A percentile compares a stretch with the other conserved stretches of the same genome.
Conservation (phyloP, 805 yeast genomes). For the Kazachstania viticola region DNA sequence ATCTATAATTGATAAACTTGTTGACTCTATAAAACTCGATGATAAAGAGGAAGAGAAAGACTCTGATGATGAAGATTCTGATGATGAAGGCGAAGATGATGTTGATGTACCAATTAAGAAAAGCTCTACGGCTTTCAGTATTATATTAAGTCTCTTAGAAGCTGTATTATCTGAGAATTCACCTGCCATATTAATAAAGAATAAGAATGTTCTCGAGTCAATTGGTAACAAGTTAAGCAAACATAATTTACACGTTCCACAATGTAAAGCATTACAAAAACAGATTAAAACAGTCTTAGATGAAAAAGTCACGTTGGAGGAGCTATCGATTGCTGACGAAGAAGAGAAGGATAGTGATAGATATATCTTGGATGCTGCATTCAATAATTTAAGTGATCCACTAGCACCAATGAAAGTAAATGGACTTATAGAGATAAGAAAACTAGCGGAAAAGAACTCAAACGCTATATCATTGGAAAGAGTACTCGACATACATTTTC, state of each 20-base stretch:
- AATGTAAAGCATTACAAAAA: not conserved
- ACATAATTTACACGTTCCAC: not conserved
- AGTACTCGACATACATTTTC: slow-evolving; percentile 49
- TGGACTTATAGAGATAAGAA: slow-evolving; percentile 58
- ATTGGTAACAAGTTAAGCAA: slow-evolving; percentile 20
- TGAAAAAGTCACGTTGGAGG: not conserved
- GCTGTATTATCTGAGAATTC: slow-evolving; percentile 27
- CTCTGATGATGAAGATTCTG: slow-evolving; percentile 18
- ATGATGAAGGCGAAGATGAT: slow-evolving; percentile 20
- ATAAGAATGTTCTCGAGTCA: slow-evolving; percentile 17
- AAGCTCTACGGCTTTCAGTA: slow-evolving; percentile 7
- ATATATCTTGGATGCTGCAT: slow-evolving; percentile 42
- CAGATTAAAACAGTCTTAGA: not conserved
- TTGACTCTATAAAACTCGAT: slow-evolving; percentile 22
- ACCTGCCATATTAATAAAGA: slow-evolving; percentile 6
- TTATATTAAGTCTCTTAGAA: slow-evolving; percentile 30
- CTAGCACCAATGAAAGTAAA: slow-evolving; percentile 78
- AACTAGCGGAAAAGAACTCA: slow-evolving; percentile 40
- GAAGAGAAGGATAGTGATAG: not conserved
- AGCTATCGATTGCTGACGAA: not conserved
- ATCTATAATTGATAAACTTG: slow-evolving; percentile 33
- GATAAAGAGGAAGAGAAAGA: slow-evolving; percentile 19
- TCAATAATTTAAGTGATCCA: slow-evolving; percentile 61
- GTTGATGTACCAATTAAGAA: not conserved
- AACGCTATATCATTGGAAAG: slow-evolving; percentile 38